phyloP scores from a whole-genome alignment of 805 yeast genomes.

The Candida cerambycidarum region DNA sequence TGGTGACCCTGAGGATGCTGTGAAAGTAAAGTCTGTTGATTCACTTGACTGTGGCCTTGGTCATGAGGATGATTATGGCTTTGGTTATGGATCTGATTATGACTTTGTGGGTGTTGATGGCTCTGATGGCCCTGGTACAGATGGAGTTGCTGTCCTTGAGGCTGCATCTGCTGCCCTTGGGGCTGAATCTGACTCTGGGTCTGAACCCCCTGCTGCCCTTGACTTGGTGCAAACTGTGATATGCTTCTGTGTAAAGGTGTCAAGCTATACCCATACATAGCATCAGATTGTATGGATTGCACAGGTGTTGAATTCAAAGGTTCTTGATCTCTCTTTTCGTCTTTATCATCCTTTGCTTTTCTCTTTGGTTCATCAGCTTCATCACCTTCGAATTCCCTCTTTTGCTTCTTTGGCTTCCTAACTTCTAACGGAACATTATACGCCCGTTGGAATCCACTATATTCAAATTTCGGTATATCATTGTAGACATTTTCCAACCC shows the following conservation, averaged over 20 bases:
- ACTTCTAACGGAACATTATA: slow-evolving; percentile 22
- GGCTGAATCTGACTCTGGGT: not conserved
- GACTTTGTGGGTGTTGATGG: not conserved
- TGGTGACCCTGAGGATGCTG: too few species aligned
- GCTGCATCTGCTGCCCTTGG: too few species aligned
- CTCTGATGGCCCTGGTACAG: not conserved
- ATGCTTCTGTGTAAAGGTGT: not conserved
- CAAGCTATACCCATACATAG: not conserved
- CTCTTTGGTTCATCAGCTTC: not conserved
- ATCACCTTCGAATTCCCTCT: not conserved
- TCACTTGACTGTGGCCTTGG: not conserved
- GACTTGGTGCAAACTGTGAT: not conserved
- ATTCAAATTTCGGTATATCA: slow-evolving; percentile 34
- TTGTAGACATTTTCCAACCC: slow-evolving; percentile 29
- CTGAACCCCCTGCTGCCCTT: too few species aligned
- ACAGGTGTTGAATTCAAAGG: too few species aligned
- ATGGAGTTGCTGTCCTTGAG: too few species aligned
- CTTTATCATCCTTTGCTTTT: not conserved
- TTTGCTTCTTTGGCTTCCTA: slow-evolving; percentile 1
- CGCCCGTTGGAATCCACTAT: slow-evolving; percentile 26
- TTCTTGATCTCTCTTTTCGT: too few species aligned
- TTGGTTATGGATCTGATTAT: not conserved
- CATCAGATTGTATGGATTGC: too few species aligned
- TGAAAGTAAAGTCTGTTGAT: too few species aligned
- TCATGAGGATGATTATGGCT: not conserved